Base-by-base conservation (phyloP, 805 yeast genomes). In the Komagataella kurtzmanii region DNA sequence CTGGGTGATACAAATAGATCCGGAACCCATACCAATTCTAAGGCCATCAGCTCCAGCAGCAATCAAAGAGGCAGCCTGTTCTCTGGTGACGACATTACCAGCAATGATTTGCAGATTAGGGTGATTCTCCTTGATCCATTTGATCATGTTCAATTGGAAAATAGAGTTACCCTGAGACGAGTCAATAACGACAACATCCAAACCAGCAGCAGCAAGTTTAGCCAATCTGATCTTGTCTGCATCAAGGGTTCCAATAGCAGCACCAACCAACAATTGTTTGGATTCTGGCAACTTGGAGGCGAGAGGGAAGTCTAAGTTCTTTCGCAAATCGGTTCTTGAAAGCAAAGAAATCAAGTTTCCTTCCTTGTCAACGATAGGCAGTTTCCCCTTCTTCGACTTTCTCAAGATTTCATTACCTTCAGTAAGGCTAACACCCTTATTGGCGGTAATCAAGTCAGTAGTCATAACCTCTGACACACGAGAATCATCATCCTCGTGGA, bases 1-100 rank as follows among this genome's bases (percentile, higher is more conserved):
- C 76, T 93, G 99, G 51, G 99, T 93, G 68, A 93, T 93, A 80
- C 99, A 93, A 68, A 95, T 95, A 56, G 97, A 88, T 64, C 99
- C 99, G 40, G 98, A 88, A 67, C 99, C 99, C 99, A 93, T 93
- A 75, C 99, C 99, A 61, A 93, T 91, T 80, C 98, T 88, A 64
- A 93, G 77, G 68, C 90, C 98, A 69, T 93, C 99, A 51, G 95
- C 96, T 72, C 99, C 99, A 51, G 96, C 97, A 62, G 78, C 84
- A 63, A 89, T 91, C 65, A 93, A 79, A 65, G 81, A 77, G 55
- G 99, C 99, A 60, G 99, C 98, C 77, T 93, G 99, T 71, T 91
- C 99, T 71, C 99, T 85, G 59, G 97, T 90, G 55, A 90, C 98
- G 64, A 93, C 99, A 68, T 93, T 93, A 78, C 99, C 99, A 55